A percentile compares a stretch with the other conserved stretches of the same genome.
Evolutionary conservation across 2,329 filamentous ascomycete genomes (phyloP).

Genomic region (Allantophomopsis cytisporea): DNA sequence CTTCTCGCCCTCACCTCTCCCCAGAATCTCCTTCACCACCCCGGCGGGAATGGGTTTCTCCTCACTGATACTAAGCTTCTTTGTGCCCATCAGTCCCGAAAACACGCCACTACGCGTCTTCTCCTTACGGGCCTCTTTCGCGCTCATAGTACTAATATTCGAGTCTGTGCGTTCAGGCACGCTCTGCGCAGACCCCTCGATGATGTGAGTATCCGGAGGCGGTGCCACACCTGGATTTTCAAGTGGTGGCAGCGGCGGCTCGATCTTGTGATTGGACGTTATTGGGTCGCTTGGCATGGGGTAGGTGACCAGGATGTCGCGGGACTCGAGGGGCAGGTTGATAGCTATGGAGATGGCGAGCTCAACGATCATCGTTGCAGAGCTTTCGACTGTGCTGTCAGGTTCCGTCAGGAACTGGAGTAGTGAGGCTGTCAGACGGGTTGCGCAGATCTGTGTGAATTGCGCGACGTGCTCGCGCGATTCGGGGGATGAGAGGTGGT

Average conservation of each 20-base stretch:
- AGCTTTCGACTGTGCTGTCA: constrained; percentile 68
- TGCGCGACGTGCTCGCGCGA: constrained; percentile 51
- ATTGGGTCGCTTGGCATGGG: constrained; percentile 65
- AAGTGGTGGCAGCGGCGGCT: constrained; percentile 50
- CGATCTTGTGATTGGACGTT: constrained; percentile 71
- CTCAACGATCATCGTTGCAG: constrained; percentile 85
- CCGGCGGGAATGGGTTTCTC: constrained; percentile 7
- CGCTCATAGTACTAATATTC: constrained; percentile 16
- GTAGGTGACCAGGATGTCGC: constrained; percentile 81
- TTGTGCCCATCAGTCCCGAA: constrained; percentile 1
- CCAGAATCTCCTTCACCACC: constrained; percentile 6
- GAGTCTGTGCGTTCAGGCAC: constrained; percentile 1
- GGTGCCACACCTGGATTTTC: constrained; percentile 21
- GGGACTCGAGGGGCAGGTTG: constrained; percentile 80
- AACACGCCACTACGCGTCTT: constrained; percentile 6
- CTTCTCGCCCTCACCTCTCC: constrained; percentile 12
- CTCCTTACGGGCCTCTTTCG: constrained; percentile 15
- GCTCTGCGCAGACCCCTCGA: constrained; percentile 2
- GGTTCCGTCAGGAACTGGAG: constrained; percentile 65
- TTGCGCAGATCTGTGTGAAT: constrained; percentile 58
- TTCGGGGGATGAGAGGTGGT: constrained; percentile 50
- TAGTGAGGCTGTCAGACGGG: constrained; percentile 53
- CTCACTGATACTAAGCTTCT: constrained; percentile 6
- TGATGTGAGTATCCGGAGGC: constrained; percentile 8
- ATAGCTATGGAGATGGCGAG: constrained; percentile 74